Evolutionary conservation across 2,329 filamentous ascomycete genomes (phyloP).

Genomic region (Neonectria ditissima): DNA sequence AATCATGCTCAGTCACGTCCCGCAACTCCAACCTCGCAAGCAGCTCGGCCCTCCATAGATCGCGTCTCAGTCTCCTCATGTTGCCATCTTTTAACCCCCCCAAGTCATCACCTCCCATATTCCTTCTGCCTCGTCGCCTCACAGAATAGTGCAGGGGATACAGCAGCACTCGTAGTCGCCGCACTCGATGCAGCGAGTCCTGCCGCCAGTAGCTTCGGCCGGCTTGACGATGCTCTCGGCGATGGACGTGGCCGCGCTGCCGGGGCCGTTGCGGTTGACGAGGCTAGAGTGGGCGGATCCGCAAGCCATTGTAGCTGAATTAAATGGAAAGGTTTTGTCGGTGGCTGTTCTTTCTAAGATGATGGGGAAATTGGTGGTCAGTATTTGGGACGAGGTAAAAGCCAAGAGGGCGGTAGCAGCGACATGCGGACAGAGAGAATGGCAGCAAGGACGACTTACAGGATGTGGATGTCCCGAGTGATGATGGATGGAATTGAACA

Average conservation of each 20-base stretch:
- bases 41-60: neutral
- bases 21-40: neutral
- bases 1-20: neutral
- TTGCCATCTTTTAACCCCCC: neutral
- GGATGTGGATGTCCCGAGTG: neutral
- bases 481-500: neutral
- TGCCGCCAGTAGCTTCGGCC: constrained; percentile 55
- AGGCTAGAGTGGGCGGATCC: constrained; percentile 32
- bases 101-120: neutral
- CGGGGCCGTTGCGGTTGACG: constrained; percentile 57
- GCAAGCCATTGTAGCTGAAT: constrained; percentile 42
- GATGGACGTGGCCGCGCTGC: constrained; percentile 61
- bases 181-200: constrained; percentile 46
- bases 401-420: neutral
- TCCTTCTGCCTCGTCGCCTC: constrained; percentile 23
- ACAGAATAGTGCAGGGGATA: constrained; percentile 66
- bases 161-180: constrained; percentile 62
- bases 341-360: neutral
- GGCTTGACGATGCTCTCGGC: constrained; percentile 65
- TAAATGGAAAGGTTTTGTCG: neutral
- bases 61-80: neutral
- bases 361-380: neutral
- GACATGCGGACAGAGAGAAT: too few species aligned
- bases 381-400: neutral
- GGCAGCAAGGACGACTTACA: neutral